Base-by-base conservation (phyloP, 441 rosid genomes). In the Macaranga tanarius region DNA sequence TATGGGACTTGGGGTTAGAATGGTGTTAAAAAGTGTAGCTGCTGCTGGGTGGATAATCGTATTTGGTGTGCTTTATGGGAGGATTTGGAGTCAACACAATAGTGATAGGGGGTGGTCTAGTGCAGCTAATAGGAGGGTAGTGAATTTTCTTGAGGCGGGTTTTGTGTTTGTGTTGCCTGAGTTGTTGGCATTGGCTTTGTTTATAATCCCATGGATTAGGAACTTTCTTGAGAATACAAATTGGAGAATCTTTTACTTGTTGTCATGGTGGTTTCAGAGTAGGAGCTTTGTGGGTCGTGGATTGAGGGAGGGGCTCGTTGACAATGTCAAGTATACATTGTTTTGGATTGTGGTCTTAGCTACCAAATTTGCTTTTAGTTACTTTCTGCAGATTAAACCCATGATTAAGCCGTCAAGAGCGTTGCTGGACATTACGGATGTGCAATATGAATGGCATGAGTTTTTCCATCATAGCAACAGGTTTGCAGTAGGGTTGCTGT, bases 181-280 rank as follows among this genome's bases (percentile, higher is more conserved):
- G 77, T 65, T 91, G 42, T 74, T 91, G 81, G 93, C 90, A 28
- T 28, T 86, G 80, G 89, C 80, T 62, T 73, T 93, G 61, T 85
- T 91, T 79, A 9, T 93, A 42, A 44, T 91, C 73, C 98, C 98
- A 23, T 91, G 97, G 97, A 79, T 93, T 48, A 83, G 93, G 82
- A 93, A 91, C 75, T 88, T 93, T 66, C 75, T 93, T 34, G 98
- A 93, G 86, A 87, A 76, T 79, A 84, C 84, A 31, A 87, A 93
- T 69, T 93, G 95, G 95, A 93, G 85, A 77, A 84, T 91, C 69
- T 87, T 91, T 79, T 79, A 85, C 69, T 69, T 83, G 67, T 56
- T 90, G 60, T 81, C 91, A n/a, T 93, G 98, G 98, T 93, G 98
- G 98, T 93, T 91, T 76, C 98, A 91, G 81, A 87, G 92, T 22